Percentiles rank a stretch among this genome's conserved stretches.
These are phyloP conservation scores for Chlorella sp. DNA, from an alignment of 139 green algal species.

Conservation along the genomic window DNA sequence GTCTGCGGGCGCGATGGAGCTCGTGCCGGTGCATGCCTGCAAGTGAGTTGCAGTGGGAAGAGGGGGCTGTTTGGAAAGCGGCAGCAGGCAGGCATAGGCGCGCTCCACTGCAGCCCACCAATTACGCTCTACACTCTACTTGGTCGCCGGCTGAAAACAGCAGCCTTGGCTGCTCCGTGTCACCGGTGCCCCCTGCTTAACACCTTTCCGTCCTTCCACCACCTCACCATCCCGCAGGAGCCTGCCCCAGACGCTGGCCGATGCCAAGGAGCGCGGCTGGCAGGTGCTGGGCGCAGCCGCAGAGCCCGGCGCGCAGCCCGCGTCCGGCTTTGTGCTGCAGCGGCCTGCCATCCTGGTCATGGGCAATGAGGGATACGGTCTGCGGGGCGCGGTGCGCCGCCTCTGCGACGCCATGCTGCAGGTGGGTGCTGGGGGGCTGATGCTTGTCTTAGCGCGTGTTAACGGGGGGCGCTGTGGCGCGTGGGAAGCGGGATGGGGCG, in stretches of 20 bases:
- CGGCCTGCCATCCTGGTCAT: constrained; percentile 90
- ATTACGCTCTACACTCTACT: too few relatives aligned
- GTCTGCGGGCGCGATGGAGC: constrained; percentile 87
- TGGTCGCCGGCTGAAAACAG: too few relatives aligned
- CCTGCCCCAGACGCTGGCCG: constrained; percentile 79
- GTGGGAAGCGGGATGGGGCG: too few relatives aligned
- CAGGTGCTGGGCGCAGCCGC: constrained; percentile 79
- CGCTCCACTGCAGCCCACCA: too few relatives aligned
- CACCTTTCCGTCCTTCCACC: not conserved
- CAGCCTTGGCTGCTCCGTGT: too few relatives aligned
- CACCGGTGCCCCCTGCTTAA: too few relatives aligned
- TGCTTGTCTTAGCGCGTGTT: not conserved
- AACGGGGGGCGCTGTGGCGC: too few relatives aligned
- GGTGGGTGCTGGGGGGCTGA: not conserved
- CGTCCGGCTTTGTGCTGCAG: constrained; percentile 45
- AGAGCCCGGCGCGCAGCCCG: constrained; percentile 52
- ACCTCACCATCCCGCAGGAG: constrained; percentile 52
- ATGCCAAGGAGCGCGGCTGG: constrained; percentile 74
- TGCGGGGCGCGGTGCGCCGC: constrained; percentile 77
- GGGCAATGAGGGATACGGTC: constrained; percentile 86
- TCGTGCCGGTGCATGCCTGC: constrained; percentile 69
- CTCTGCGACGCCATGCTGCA: constrained; percentile 43
- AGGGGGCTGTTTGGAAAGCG: too few relatives aligned
- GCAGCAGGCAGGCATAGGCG: too few relatives aligned
- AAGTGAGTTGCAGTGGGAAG: too few relatives aligned